Evolutionary conservation across 768 basidiomycete species (phyloP).

Genomic region (Myochromella boudieri): DNA sequence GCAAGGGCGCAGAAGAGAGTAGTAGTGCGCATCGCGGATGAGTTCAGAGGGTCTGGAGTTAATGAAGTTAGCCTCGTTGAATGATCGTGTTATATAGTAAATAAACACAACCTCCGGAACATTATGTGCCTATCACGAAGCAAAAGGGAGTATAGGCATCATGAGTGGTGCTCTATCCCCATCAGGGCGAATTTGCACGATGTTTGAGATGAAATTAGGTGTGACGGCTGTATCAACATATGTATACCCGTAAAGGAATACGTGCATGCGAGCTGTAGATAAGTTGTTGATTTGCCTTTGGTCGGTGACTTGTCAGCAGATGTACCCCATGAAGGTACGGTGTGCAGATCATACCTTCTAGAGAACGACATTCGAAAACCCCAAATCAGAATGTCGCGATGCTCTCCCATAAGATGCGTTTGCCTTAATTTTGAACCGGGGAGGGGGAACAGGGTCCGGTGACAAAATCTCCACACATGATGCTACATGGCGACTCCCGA

Average conservation of each 20-base stretch:
- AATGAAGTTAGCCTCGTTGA: constrained; percentile 6
- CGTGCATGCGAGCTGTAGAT: constrained; percentile 1
- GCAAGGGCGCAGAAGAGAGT: constrained; percentile 12
- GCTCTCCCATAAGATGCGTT: background rate
- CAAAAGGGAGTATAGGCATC: constrained; percentile 4
- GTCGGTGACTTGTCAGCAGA: constrained; percentile 4
- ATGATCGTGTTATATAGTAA: constrained; percentile 20
- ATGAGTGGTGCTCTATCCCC: constrained; percentile 17
- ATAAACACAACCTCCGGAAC: constrained; percentile 17
- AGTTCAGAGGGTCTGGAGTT: constrained; percentile 5
- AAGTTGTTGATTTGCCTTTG: constrained; percentile 4
- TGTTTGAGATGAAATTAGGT: constrained; percentile 1
- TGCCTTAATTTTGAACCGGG: background rate
- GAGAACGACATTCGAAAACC: too few species aligned
- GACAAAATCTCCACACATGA: constrained; percentile 7
- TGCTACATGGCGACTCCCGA: background rate
- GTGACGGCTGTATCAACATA: constrained; percentile 7
- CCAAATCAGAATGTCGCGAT: constrained; percentile 7
- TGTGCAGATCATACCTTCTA: background rate
- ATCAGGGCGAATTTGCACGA: constrained; percentile 14
- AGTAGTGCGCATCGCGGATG: constrained; percentile 13
- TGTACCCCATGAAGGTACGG: background rate
- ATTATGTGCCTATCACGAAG: constrained; percentile 22
- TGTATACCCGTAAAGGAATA: constrained; percentile 11
- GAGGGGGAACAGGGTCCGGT: constrained; percentile 8